A percentile compares a stretch with the other conserved stretches of the same genome.
Evolutionary conservation across 371 early-diverging fungal genomes (phyloP).

Genomic region (Funneliformis caledonium): DNA sequence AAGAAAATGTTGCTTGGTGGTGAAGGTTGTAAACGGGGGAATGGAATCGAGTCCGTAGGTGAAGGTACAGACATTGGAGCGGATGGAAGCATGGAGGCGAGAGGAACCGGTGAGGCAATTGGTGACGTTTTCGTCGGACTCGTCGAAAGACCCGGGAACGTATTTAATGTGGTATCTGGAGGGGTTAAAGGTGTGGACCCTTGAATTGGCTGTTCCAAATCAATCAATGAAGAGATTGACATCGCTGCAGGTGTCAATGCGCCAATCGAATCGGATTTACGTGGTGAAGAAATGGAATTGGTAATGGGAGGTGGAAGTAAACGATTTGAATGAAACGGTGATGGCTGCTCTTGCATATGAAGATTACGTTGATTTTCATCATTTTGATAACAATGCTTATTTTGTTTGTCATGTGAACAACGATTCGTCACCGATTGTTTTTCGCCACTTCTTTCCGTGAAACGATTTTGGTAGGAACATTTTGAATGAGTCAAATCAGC

Average conservation of each 20-base stretch:
- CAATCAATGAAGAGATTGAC: constrained; percentile 38
- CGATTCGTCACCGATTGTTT: background rate
- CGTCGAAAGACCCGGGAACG: background rate
- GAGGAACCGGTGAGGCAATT: background rate
- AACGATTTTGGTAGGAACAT: background rate
- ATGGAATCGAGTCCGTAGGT: constrained; percentile 18
- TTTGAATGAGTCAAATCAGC: background rate
- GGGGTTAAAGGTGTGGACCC: constrained; percentile 26
- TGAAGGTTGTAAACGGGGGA: constrained; percentile 32
- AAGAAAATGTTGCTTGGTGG: constrained; percentile 14
- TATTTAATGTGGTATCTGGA: constrained; percentile 25
- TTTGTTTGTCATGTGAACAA: background rate
- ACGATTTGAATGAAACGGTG: background rate
- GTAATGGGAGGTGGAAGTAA: constrained; percentile 3
- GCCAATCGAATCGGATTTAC: background rate
- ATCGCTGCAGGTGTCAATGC: constrained; percentile 3
- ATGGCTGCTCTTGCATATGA: background rate
- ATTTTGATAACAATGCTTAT: background rate
- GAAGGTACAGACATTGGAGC: constrained; percentile 29
- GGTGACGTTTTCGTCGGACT: background rate
- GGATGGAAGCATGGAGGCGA: constrained; percentile 17
- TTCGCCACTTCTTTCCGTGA: background rate
- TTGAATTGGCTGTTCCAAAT: constrained; percentile 13
- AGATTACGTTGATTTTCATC: background rate
- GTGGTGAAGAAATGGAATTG: background rate